Conservation (phyloP, 352 stramenopile species). For the Phytophthora hibernalis region DNA sequence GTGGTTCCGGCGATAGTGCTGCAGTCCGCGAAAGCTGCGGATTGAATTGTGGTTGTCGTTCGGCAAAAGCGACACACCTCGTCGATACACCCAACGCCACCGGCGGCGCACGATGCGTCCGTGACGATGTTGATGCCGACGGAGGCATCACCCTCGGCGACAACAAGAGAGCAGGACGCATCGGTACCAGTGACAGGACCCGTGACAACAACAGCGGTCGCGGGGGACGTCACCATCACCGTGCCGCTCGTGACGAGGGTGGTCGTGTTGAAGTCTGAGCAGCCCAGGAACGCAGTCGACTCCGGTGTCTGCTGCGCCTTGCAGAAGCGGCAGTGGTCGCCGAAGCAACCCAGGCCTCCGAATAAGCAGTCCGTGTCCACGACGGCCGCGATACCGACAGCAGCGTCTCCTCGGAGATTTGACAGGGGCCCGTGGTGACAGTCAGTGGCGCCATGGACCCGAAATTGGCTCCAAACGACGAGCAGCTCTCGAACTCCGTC, state of each 20-base stretch:
- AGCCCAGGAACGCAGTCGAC: slow-evolving; percentile 35
- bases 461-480: slow-evolving; percentile 39
- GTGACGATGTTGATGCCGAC: slow-evolving; percentile 43
- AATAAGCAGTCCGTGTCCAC: slow-evolving; percentile 36
- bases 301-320: slow-evolving; percentile 37
- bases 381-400: slow-evolving; percentile 40
- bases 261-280: slow-evolving; percentile 15
- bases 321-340: slow-evolving; percentile 52
- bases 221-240: slow-evolving; percentile 5
- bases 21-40: slow-evolving; percentile 34
- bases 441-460: slow-evolving; percentile 19
- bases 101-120: slow-evolving; percentile 31
- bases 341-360: slow-evolving; percentile 51
- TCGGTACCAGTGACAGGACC: neutral
- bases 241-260: slow-evolving; percentile 23
- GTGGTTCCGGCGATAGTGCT: slow-evolving; percentile 8
- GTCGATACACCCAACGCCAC: slow-evolving; percentile 49
- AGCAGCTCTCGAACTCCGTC: slow-evolving; percentile 39
- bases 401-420: slow-evolving; percentile 33
- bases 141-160: slow-evolving; percentile 25
- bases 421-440: slow-evolving; percentile 24
- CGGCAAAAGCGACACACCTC: slow-evolving; percentile 51
- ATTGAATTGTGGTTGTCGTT: slow-evolving; percentile 37
- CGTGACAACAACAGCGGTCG: neutral
- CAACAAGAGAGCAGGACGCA: slow-evolving; percentile 7